Evolutionary conservation across 1,284 basidiomycete species (phyloP).

Genomic region (Cutaneotrichosporon dermatis): DNA sequence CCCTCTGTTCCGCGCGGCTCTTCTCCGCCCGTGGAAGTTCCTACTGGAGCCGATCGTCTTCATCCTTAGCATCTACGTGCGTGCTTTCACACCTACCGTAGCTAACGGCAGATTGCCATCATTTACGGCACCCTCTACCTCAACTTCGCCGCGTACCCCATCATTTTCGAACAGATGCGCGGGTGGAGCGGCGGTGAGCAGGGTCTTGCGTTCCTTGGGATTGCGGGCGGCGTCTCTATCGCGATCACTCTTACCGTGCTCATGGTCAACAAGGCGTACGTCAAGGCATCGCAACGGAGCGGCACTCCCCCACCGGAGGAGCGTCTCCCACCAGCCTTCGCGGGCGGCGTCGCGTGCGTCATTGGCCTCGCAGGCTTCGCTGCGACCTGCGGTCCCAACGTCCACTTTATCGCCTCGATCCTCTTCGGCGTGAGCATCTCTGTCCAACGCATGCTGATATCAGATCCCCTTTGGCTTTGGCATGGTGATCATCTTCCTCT

Average conservation of each 20-base stretch:
- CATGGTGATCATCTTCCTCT: conserved; percentile 50
- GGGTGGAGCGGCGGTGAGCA: conserved; percentile 60
- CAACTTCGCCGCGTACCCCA: conserved; percentile 51
- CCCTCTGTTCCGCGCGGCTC: conserved; percentile 43
- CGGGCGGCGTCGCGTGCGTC: conserved; percentile 41
- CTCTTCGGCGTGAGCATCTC: conserved; percentile 50
- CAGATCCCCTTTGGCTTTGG: conserved; percentile 63
- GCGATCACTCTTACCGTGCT: conserved; percentile 56
- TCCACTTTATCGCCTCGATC: conserved; percentile 56
- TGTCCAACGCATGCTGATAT: too few relatives aligned
- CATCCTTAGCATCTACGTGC: conserved; percentile 50
- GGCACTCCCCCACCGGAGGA: conserved; percentile 58
- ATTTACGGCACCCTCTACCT: conserved; percentile 49
- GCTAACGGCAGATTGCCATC: conserved; percentile 53
- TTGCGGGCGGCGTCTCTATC: conserved; percentile 58
- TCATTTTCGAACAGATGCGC: conserved; percentile 61
- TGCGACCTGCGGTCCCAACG: conserved; percentile 41
- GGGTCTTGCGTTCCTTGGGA: conserved; percentile 64
- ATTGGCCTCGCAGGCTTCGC: conserved; percentile 49
- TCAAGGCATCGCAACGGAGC: conserved; percentile 30
- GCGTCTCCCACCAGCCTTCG: conserved; percentile 55
- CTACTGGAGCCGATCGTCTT: conserved; percentile 62
- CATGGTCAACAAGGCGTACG: conserved; percentile 56
- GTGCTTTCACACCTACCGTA: background rate
- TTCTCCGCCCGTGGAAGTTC: conserved; percentile 52